Base-by-base conservation (phyloP, 768 basidiomycete species). In the Pulveroboletus sp. region DNA sequence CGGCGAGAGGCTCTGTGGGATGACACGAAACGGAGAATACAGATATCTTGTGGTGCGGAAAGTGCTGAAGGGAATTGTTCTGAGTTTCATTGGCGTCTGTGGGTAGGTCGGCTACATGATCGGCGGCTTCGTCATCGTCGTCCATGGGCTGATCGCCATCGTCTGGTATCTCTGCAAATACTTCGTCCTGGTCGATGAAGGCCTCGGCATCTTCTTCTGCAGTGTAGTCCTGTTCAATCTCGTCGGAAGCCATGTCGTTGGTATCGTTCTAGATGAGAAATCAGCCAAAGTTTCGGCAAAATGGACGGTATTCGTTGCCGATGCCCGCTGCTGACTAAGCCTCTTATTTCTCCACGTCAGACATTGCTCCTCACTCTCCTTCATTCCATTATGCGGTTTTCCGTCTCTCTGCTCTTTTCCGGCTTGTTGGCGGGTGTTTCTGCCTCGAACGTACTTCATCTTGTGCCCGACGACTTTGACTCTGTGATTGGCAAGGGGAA, bases 1-100 rank as follows among this genome's bases (percentile, higher is more conserved):
- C 86, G 7, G 91, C 94, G 19, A 98, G 75, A 4, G 87, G 81
- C 44, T 74, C 75, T 13, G 80, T 80, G 0, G 97, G 95, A 64
- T 99, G 97, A 29, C 81, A 77, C 4, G 92, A 74, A 33, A 98
- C 75, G 27, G 84, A 70, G 66, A 97, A 99, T 27, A 97, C 89
- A 16, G 95, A 94, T 21, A 77, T 69, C 14, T 66, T 64, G 68
- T 98, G 94, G 8, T 69, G 69, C 14, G 74, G 64, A 63, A 92
- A 93, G 49, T 77, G 75, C 62, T 84, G 86, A 12, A 89, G 72
- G 11, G 84, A 83, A 61, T 82, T 87, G 64, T 82, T 80, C 52
- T 81, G 70, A 48, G 65, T 75, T 14, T 70, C 59, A 16, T 69
- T 69, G 16, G 71, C 78, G 10, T 50, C 56, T 14, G 73, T 65